phyloP scores from a whole-genome alignment of 2,329 filamentous ascomycete species.

The Colletotrichum tamarilloi region DNA sequence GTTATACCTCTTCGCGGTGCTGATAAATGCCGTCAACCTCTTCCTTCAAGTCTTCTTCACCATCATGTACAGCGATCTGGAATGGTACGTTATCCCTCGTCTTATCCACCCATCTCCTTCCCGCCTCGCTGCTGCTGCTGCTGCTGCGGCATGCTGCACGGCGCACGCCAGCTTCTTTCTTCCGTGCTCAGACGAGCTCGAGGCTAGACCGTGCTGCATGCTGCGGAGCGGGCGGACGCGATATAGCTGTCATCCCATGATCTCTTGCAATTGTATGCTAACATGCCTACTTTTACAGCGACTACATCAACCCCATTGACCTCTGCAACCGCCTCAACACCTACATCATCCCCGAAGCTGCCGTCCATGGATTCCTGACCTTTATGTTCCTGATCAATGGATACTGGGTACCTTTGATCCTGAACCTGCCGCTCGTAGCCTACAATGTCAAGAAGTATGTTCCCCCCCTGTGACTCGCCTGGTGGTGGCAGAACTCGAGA shows the following conservation, averaged over 20 bases:
- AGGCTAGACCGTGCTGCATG: neutral
- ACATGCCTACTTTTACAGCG: slow-evolving; percentile 64
- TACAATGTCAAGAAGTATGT: slow-evolving; percentile 99
- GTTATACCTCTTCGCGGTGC: slow-evolving; percentile 96
- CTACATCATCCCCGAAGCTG: slow-evolving; percentile 98
- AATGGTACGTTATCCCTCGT: slow-evolving; percentile 79
- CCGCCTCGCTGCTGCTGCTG: too few species aligned
- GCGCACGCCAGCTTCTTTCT: neutral
- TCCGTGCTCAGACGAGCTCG: slow-evolving; percentile 9
- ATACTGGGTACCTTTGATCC: slow-evolving; percentile 93
- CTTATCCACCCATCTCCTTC: neutral
- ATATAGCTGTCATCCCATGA: neutral
- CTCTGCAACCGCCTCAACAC: slow-evolving; percentile 99
- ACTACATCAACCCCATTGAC: slow-evolving; percentile 99
- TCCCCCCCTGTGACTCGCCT: neutral
- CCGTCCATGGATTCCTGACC: slow-evolving; percentile 95
- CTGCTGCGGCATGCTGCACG: neutral
- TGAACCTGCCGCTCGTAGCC: slow-evolving; percentile 90
- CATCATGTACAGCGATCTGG: slow-evolving; percentile 99
- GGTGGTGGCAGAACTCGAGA: neutral
- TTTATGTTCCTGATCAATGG: slow-evolving; percentile 98
- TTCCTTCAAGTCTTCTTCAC: slow-evolving; percentile 99
- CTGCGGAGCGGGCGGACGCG: neutral
- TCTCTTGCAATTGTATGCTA: slow-evolving; percentile 40
- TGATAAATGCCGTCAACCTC: slow-evolving; percentile 99